Evolutionary conservation across 2,329 filamentous ascomycete genomes (phyloP), one percentile per base, ranked within the genome.

Genomic region (Penicillium sp.): DNA sequence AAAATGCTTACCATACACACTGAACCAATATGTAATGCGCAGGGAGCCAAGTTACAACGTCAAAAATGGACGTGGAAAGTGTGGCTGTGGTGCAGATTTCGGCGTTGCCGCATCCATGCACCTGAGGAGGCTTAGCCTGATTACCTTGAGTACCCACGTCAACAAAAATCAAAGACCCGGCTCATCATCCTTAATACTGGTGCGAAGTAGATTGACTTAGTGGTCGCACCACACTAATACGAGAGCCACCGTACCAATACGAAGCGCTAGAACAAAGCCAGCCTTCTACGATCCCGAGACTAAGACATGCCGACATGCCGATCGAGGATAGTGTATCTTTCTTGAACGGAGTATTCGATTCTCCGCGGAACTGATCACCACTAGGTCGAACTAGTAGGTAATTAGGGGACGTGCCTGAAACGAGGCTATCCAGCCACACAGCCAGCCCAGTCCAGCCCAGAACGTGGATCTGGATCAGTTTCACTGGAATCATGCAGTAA

Each of bases 21-120:
- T 19, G 67, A 48, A 11, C 29, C 33, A 67, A 70, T 21, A 67
- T 69, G 7, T 29, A 29, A 29, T 29, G 27, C 27, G 67, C 42
- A 3, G 61, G 65, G 2, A 67, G 66, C 16, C 67, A 65, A 1
- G 58, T 66, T 11, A 11, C 31, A 33, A 67, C 53, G 67, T 68
- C 33, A 61, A 54, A 19, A 19, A 50, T 51, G 5, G 65, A 60
- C 1, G 54, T 51, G 7, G 53, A 55, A 42, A 67, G 63, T 29
- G 63, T 67, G 23, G 60, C 62, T 1, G 65, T 69, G 5, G 65
- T 62, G 49, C 67, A 70, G 51, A 43, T 57, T 11, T 67, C 62
- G 6, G 67, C 67, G 13, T 59, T 51, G 21, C n/a, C 39, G 39
- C 39, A 62, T 29, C 11, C 68, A 70, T 35, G 63, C 62, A 35